Conservation (phyloP, 371 early-diverging fungal genomes). For the Massospora cicadina region DNA sequence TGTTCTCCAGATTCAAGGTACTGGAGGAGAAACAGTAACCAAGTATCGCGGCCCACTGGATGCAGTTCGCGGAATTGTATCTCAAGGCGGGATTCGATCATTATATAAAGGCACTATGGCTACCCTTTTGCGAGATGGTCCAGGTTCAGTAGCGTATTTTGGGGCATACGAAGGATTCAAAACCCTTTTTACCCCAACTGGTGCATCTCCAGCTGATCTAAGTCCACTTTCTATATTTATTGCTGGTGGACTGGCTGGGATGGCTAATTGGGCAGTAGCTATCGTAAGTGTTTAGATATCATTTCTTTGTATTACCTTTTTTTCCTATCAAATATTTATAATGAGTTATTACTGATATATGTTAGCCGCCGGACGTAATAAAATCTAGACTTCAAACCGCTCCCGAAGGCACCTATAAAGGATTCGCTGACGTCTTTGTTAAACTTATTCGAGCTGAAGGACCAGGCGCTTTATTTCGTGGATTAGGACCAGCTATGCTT, state of each 20-base stretch:
- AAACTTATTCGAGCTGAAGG: conserved; percentile 78
- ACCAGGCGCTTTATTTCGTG: conserved; percentile 82
- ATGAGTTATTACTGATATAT: too few species aligned
- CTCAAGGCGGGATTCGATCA: conserved; percentile 59
- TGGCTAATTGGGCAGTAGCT: conserved; percentile 34
- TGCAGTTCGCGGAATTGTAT: conserved; percentile 47
- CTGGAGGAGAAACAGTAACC: conserved; percentile 22
- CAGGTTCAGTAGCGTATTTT: conserved; percentile 94
- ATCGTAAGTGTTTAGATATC: conserved; percentile 13
- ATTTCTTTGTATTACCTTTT: background rate
- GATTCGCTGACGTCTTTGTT: conserved; percentile 58
- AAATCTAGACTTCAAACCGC: conserved; percentile 95
- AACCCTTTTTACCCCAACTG: conserved; percentile 50
- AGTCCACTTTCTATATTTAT: conserved; percentile 66
- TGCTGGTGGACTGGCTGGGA: conserved; percentile 72
- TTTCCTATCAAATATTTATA: conserved; percentile 44
- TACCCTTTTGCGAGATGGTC: conserved; percentile 82
- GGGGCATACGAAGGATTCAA: conserved; percentile 86
- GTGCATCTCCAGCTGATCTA: conserved; percentile 45
- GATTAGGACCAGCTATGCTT: conserved; percentile 89
- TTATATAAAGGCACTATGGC: conserved; percentile 89
- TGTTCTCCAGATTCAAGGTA: conserved; percentile 59
- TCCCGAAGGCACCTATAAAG: conserved; percentile 85
- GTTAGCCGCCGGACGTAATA: conserved; percentile 89
- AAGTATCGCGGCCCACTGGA: conserved; percentile 69